Evolutionary conservation across 768 basidiomycete species (phyloP).

Genomic region (Trametes punicea): DNA sequence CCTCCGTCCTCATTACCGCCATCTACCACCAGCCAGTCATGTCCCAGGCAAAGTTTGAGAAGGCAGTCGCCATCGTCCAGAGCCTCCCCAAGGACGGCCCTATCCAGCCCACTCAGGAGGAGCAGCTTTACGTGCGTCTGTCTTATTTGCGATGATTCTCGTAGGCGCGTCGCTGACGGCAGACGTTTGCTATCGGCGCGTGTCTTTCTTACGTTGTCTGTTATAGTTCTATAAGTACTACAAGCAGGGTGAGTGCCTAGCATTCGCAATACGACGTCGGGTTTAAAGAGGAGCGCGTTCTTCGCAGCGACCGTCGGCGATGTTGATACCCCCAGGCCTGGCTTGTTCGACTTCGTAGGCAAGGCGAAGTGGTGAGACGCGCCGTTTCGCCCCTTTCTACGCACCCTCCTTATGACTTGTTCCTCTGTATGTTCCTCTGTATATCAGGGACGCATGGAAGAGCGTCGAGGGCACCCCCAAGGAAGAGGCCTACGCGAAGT

Average conservation of each 20-base stretch:
- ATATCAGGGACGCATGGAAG: slow-evolving; percentile 90
- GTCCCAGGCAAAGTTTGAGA: slow-evolving; percentile 71
- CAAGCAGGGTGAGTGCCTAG: slow-evolving; percentile 73
- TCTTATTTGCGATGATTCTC: slow-evolving; percentile 10
- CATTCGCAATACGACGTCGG: slow-evolving; percentile 1
- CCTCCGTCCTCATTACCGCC: not conserved
- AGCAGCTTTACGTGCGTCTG: slow-evolving; percentile 72
- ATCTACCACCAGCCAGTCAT: slow-evolving; percentile 36
- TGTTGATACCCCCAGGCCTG: slow-evolving; percentile 59
- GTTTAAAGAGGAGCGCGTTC: not conserved
- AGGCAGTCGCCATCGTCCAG: slow-evolving; percentile 66
- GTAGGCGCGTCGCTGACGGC: not conserved
- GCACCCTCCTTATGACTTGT: not conserved
- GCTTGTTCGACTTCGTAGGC: slow-evolving; percentile 80
- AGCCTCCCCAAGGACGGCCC: slow-evolving; percentile 76
- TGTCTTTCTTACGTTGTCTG: not conserved
- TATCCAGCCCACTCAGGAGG: slow-evolving; percentile 66
- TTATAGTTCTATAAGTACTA: slow-evolving; percentile 86
- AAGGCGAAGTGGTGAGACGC: slow-evolving; percentile 82
- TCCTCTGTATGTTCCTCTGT: too few relatives aligned
- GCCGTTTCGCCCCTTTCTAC: not conserved
- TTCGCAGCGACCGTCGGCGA: slow-evolving; percentile 69
- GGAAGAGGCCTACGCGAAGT: slow-evolving; percentile 69
- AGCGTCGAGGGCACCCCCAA: slow-evolving; percentile 63
- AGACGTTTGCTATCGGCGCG: not conserved